phyloP scores from a whole-genome alignment of 2,329 filamentous ascomycete genomes.

The Aspergillus aculeatus region DNA sequence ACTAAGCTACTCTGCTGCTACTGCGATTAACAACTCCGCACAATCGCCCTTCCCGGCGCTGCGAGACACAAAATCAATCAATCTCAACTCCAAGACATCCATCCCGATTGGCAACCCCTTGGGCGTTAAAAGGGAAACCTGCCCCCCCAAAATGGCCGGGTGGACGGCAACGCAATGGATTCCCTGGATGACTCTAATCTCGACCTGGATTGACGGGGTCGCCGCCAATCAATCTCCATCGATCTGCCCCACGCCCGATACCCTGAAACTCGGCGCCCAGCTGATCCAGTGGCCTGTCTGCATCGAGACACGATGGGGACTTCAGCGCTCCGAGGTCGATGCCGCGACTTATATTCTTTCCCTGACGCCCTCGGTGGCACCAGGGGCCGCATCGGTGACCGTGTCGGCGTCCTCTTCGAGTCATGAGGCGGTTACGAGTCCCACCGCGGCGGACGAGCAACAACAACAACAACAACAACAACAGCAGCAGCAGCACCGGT shows the following conservation, averaged over 20 bases:
- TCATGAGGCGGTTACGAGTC: neutral
- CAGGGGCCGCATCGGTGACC: neutral
- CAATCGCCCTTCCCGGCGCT: neutral
- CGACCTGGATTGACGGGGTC: slow-evolving; percentile 12
- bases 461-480: neutral
- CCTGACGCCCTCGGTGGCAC: neutral
- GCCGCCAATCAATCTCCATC: slow-evolving; percentile 13
- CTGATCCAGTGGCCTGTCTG: slow-evolving; percentile 29
- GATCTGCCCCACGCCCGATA: slow-evolving; percentile 21
- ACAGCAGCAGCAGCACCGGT: slow-evolving; percentile 3
- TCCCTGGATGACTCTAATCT: slow-evolving; percentile 12
- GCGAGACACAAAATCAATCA: neutral
- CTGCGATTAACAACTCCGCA: neutral
- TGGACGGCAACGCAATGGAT: slow-evolving; percentile 16
- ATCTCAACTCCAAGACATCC: neutral
- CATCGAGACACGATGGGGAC: slow-evolving; percentile 24
- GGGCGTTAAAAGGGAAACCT: slow-evolving; percentile 7
- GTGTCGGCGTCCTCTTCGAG: neutral
- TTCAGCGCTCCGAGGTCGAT: neutral
- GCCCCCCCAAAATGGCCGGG: slow-evolving; percentile 1
- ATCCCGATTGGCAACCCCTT: neutral
- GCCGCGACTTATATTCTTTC: neutral
- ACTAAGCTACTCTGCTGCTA: neutral
- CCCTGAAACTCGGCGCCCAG: slow-evolving; percentile 19
- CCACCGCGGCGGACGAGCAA: neutral